These are phyloP conservation scores for Paracorniculantispora psalliotae DNA, from an alignment of 2,329 filamentous ascomycete genomes.

Conservation along the genomic window DNA sequence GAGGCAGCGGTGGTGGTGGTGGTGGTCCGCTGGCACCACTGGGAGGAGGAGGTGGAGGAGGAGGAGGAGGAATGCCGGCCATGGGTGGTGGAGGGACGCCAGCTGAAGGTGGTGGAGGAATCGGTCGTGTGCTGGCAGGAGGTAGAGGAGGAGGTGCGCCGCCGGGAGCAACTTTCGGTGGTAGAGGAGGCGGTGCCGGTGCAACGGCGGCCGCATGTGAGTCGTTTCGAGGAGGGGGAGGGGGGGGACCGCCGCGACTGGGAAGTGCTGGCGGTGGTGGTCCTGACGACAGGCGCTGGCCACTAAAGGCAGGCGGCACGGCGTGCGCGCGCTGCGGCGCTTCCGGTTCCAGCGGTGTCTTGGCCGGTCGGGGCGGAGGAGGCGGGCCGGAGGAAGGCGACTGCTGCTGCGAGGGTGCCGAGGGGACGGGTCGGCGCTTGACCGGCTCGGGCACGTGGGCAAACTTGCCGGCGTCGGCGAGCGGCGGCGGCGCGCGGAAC, in stretches of 20 bases:
- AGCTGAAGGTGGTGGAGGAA: slow-evolving; percentile 47
- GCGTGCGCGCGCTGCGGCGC: slow-evolving; percentile 56
- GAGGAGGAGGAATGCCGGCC: slow-evolving; percentile 28
- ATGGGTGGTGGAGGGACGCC: slow-evolving; percentile 35
- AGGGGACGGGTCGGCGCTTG: slow-evolving; percentile 23
- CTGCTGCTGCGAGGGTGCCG: slow-evolving; percentile 22
- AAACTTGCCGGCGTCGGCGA: slow-evolving; percentile 86
- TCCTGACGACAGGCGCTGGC: slow-evolving; percentile 54
- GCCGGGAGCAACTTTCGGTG: slow-evolving; percentile 42
- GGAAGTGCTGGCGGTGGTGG: slow-evolving; percentile 59
- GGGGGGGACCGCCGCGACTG: slow-evolving; percentile 66
- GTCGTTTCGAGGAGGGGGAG: slow-evolving; percentile 50
- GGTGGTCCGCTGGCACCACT: slow-evolving; percentile 23
- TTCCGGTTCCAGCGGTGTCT: slow-evolving; percentile 62
- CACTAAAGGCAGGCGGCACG: slow-evolving; percentile 75
- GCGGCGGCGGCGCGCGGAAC: slow-evolving; percentile 81
- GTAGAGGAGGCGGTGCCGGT: slow-evolving; percentile 39
- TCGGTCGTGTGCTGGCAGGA: slow-evolving; percentile 46
- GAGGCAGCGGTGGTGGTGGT: slow-evolving; percentile 34
- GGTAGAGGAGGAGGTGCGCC: slow-evolving; percentile 40
- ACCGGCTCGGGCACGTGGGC: slow-evolving; percentile 47
- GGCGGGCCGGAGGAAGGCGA: slow-evolving; percentile 27
- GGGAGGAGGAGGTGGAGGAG: slow-evolving; percentile 34
- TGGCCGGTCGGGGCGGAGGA: slow-evolving; percentile 49
- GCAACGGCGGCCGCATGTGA: slow-evolving; percentile 23